These are phyloP conservation scores for Colletotrichum gloeosporioides DNA, from an alignment of 2,329 filamentous ascomycete genomes.

Conservation along the genomic window DNA sequence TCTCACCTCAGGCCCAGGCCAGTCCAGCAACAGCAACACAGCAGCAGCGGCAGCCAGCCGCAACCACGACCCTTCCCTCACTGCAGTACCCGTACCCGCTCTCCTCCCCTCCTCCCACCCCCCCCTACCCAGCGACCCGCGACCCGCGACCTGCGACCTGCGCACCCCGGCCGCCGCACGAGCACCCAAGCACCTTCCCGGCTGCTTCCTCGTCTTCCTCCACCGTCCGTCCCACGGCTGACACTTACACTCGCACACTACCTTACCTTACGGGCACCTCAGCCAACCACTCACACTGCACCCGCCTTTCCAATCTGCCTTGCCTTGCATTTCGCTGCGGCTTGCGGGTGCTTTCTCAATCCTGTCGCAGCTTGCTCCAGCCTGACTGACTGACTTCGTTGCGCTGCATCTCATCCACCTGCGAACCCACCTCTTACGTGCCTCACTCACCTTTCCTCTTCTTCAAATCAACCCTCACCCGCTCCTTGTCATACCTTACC, in stretches of 20 bases:
- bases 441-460: not conserved
- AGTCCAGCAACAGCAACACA: not conserved
- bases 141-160: not conserved
- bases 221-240: not conserved
- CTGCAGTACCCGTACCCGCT: not conserved
- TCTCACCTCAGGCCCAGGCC: not conserved
- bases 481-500: not conserved
- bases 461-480: not conserved
- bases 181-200: not conserved
- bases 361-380: not conserved
- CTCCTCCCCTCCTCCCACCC: not conserved
- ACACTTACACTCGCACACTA: conserved; percentile 7
- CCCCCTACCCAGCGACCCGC: not conserved
- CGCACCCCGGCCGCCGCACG: not conserved
- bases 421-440: not conserved
- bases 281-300: not conserved
- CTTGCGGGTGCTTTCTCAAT: not conserved
- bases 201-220: not conserved
- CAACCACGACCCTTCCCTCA: not conserved
- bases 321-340: not conserved
- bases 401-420: not conserved
- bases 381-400: not conserved
- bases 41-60: not conserved
- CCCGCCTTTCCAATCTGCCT: not conserved
- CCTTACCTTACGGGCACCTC: not conserved